Percentiles rank a stretch among this genome's conserved stretches.
These are phyloP conservation scores for Oropetium thomaeum DNA, from an alignment of 176 grass and related monocot species.

Conservation along the genomic window DNA sequence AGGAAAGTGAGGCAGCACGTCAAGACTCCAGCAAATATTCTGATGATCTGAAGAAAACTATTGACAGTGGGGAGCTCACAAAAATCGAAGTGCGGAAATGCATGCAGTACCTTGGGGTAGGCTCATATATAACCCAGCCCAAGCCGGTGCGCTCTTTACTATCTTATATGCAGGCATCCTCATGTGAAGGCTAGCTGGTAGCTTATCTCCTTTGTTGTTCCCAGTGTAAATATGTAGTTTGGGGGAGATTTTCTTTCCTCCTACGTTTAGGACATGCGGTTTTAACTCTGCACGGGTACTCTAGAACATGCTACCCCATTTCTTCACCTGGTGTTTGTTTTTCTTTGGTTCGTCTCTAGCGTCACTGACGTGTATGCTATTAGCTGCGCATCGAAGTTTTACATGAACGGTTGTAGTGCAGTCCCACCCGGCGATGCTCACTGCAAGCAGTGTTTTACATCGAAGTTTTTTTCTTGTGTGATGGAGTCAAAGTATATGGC, in stretches of 20 bases:
- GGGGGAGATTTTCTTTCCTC: background rate
- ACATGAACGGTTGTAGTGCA: too few species aligned
- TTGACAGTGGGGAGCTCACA: background rate
- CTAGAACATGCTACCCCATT: background rate
- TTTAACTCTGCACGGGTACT: background rate
- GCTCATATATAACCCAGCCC: background rate
- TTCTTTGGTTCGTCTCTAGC: background rate
- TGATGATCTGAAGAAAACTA: background rate
- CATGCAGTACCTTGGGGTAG: background rate
- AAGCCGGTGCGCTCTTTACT: background rate
- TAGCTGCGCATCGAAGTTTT: too few species aligned
- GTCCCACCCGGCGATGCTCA: too few species aligned
- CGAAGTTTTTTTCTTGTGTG: too few species aligned
- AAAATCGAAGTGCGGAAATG: background rate
- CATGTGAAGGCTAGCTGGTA: background rate
- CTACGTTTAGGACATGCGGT: background rate
- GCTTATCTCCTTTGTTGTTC: background rate
- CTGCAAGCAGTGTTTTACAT: too few species aligned
- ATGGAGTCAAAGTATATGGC: too few species aligned
- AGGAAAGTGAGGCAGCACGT: background rate
- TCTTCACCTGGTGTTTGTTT: background rate
- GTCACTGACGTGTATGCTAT: background rate
- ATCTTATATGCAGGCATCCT: background rate
- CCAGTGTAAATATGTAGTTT: background rate
- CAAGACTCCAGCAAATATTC: background rate